Base-by-base conservation (phyloP, 2,329 filamentous ascomycete genomes). In the Sporothrix euskadiensis region DNA sequence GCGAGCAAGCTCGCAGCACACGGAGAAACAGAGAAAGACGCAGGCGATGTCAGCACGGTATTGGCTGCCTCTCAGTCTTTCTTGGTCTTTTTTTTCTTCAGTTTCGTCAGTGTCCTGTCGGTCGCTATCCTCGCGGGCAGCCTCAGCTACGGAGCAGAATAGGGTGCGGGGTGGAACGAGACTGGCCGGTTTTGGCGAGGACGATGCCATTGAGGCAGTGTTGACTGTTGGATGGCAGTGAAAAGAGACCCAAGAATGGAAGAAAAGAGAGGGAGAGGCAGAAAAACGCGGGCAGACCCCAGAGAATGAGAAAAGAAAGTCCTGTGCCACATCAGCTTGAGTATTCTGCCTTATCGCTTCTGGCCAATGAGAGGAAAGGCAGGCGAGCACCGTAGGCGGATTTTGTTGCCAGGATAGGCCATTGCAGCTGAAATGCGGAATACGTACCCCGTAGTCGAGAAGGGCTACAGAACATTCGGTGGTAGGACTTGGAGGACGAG, bases 301-400 rank as follows among this genome's bases (percentile, higher is more conserved):
- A 56, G 22, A 30, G 9, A 56, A 8, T 12, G 9, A 56, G 22
- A 12, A 14, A 22, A 9, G 49, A 57, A 59, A 39, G 57, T 63
- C 35, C 57, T 63, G 57, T 63, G 56, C 22, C 12, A 22, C 61
- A 39, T 47, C 39, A 5, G 39, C 35, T 8, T 41, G 16, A 56
- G 32, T 16, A 70, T 44, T 70, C 68, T 69, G 68, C 68, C 68
- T 70, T 59, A 44, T 44, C 19, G 12, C n/a, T 26, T 39, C 68
- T 26, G n/a, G 52, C 68, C 68, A 70, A 70, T 57, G 10, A 22
- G 52, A 70, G 32, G 35, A 32, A 35, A n/a, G 68, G 66, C 66
- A 70, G 52, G 68, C 68, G 68, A 70, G 52, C 68, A 57, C 49
- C 66, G 47, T 22, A 69, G 66, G 66, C 66, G 49, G 10, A 69